Evolutionary conservation across 306 rosid genomes (phyloP).

Genomic region (Cucurbita maxima): DNA sequence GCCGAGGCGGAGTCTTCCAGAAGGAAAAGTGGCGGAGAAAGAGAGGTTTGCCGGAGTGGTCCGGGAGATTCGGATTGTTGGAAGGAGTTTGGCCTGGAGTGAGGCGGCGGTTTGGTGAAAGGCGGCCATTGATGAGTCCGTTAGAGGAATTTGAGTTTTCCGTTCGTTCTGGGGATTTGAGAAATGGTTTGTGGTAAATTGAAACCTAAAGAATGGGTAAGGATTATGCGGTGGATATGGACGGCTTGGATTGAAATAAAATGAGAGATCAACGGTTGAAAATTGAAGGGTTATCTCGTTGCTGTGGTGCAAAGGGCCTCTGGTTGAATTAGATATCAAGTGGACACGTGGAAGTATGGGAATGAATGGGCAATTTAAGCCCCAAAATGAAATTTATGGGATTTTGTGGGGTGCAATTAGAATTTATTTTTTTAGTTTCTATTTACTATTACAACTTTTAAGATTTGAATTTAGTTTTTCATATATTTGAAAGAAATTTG

Average conservation of each 20-base stretch:
- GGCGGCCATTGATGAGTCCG: conserved; percentile 41
- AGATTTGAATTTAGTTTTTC: no score
- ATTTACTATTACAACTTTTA: no score
- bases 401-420: neutral
- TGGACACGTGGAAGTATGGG: neutral
- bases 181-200: neutral
- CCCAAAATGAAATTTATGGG: neutral
- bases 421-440: neutral
- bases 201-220: neutral
- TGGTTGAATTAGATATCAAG: neutral
- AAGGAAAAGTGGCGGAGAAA: conserved; percentile 29
- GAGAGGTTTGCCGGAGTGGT: conserved; percentile 30
- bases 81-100: conserved; percentile 40
- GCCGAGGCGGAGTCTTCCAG: conserved; percentile 17
- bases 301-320: neutral
- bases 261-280: neutral
- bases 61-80: conserved; percentile 13
- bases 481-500: no score
- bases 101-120: conserved; percentile 47
- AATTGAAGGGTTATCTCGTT: neutral
- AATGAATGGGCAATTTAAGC: neutral
- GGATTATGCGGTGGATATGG: conserved; percentile 2
- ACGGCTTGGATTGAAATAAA: neutral
- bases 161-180: neutral
- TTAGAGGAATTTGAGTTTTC: neutral